Percentiles rank a stretch among this genome's conserved stretches.
These are phyloP conservation scores for Vigna radiata DNA, from an alignment of 306 rosid genomes.

Conservation along the genomic window DNA sequence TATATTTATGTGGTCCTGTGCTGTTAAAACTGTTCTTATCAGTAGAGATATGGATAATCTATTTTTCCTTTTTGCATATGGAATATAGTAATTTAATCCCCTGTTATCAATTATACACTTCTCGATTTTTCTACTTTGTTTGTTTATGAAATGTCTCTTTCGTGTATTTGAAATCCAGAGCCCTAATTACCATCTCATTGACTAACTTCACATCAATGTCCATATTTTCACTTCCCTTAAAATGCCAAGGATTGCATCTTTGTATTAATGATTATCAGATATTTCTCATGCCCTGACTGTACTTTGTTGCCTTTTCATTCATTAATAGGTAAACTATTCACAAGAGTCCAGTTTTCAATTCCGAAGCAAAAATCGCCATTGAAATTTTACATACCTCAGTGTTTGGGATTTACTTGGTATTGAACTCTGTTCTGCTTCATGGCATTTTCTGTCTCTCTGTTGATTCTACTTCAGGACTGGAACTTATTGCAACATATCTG, in stretches of 20 bases:
- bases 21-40: constrained; percentile 60
- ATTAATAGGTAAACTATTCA: constrained; percentile 68
- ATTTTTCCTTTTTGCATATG: constrained; percentile 37
- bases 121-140: constrained; percentile 58
- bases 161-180: constrained; percentile 52
- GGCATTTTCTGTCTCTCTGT: constrained; percentile 48
- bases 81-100: constrained; percentile 46
- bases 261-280: constrained; percentile 75
- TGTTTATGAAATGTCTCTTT: constrained; percentile 61
- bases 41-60: constrained; percentile 46
- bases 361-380: constrained; percentile 63
- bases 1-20: constrained; percentile 57
- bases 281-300: constrained; percentile 81
- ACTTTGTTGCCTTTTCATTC: constrained; percentile 65
- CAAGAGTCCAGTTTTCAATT: constrained; percentile 56
- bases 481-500: constrained; percentile 42
- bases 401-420: constrained; percentile 52
- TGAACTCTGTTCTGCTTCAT: constrained; percentile 52
- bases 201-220: constrained; percentile 45
- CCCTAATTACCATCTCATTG: constrained; percentile 63
- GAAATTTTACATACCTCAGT: constrained; percentile 53
- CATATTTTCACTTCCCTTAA: constrained; percentile 27
- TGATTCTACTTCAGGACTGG: constrained; percentile 41
- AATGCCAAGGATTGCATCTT: constrained; percentile 51
- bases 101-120: constrained; percentile 54